These are phyloP conservation scores for Penicillium aurantiogriseum DNA, from an alignment of 2,329 filamentous ascomycete species.

Conservation along the genomic window DNA sequence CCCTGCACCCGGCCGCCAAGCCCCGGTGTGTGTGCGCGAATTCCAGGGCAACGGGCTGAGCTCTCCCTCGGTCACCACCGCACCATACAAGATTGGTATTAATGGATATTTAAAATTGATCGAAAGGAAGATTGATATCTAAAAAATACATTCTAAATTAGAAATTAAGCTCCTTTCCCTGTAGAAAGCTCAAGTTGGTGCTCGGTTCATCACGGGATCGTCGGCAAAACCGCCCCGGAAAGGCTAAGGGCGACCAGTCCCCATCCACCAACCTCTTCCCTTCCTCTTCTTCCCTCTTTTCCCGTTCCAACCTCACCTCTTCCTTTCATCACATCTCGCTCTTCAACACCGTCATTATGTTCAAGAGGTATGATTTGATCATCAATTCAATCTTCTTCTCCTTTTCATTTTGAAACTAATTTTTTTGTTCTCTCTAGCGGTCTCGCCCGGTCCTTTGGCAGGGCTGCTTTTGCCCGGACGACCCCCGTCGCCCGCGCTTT, in stretches of 20 bases:
- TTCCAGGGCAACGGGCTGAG: slow-evolving; percentile 19
- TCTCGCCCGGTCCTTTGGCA: slow-evolving; percentile 64
- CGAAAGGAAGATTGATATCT: background rate
- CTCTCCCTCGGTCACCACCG: slow-evolving; percentile 9
- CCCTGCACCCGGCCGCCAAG: slow-evolving; percentile 27
- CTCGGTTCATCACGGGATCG: slow-evolving; percentile 44
- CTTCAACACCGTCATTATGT: slow-evolving; percentile 55
- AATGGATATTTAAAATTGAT: background rate
- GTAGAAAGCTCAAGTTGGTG: slow-evolving; percentile 7
- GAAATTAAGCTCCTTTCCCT: background rate
- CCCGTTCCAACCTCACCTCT: slow-evolving; percentile 23
- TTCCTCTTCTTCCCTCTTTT: slow-evolving; percentile 36
- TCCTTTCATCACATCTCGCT: slow-evolving; percentile 34
- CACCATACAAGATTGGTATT: slow-evolving; percentile 1
- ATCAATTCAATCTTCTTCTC: slow-evolving; percentile 18
- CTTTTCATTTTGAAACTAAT: slow-evolving; percentile 35
- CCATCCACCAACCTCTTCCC: slow-evolving; percentile 36
- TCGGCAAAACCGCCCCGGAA: slow-evolving; percentile 46
- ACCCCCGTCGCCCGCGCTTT: slow-evolving; percentile 55
- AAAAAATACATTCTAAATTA: background rate
- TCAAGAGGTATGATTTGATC: slow-evolving; percentile 56
- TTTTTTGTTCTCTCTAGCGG: slow-evolving; percentile 50
- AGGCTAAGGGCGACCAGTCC: slow-evolving; percentile 38
- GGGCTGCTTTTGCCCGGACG: slow-evolving; percentile 58
- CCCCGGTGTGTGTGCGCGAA: slow-evolving; percentile 22